phyloP scores from a whole-genome alignment of 2,329 filamentous ascomycete species.

The Xylariales sp. region DNA sequence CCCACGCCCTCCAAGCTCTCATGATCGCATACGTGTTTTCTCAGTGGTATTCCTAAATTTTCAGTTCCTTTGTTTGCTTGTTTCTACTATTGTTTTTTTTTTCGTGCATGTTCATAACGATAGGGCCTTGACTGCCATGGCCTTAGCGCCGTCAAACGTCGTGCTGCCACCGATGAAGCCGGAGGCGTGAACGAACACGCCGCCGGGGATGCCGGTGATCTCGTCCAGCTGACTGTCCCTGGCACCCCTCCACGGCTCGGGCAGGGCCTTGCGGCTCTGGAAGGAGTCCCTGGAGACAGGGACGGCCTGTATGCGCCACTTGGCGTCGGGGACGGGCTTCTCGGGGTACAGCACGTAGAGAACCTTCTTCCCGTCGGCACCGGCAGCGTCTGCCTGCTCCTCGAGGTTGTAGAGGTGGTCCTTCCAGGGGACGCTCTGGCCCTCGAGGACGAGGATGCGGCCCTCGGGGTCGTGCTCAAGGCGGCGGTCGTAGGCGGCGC shows the following conservation, averaged over 20 bases:
- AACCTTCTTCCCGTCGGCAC: constrained; percentile 36
- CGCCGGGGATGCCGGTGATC: constrained; percentile 63
- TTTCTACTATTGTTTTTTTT: background rate
- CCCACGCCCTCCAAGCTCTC: no score
- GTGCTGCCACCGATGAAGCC: constrained; percentile 97
- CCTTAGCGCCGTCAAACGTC: constrained; percentile 80
- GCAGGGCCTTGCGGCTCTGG: constrained; percentile 84
- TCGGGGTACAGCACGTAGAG: constrained; percentile 92
- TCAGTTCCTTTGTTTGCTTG: background rate
- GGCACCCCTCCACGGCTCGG: constrained; percentile 87
- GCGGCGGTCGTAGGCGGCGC: constrained; percentile 68
- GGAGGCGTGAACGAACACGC: constrained; percentile 89
- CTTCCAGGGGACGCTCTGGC: constrained; percentile 85
- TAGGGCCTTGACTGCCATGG: constrained; percentile 78
- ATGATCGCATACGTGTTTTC: no score
- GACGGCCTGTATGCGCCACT: constrained; percentile 95
- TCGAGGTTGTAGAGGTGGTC: constrained; percentile 92
- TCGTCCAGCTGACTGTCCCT: constrained; percentile 80
- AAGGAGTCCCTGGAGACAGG: constrained; percentile 82
- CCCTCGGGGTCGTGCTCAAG: constrained; percentile 66
- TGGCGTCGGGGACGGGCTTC: constrained; percentile 66
- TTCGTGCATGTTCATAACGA: constrained; percentile 27
- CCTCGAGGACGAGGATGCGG: constrained; percentile 74
- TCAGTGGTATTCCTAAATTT: no score
- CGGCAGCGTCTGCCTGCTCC: no score